Conservation (phyloP, 352 stramenopile species). For the Phytopythium chamaehyphon region DNA sequence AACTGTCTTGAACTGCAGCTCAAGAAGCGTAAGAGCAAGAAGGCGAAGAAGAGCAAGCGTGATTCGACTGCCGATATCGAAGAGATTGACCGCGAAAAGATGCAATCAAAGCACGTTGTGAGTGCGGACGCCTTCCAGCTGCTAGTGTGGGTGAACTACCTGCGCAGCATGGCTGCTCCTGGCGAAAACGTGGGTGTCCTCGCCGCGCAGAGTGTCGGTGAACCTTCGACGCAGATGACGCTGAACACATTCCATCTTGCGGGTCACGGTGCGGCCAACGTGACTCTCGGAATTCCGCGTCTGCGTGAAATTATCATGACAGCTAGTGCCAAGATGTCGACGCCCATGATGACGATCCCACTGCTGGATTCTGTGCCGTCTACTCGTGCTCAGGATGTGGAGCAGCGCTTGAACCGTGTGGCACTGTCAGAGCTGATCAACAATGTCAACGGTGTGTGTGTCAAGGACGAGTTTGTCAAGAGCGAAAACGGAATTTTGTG, state of each 20-base stretch:
- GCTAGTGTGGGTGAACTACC: conserved; percentile 98
- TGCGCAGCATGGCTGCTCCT: conserved; percentile 93
- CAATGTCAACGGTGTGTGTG: conserved; percentile 88
- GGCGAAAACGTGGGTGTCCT: conserved; percentile 98
- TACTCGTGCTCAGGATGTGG: conserved; percentile 64
- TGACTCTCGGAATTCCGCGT: conserved; percentile 99
- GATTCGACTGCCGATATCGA: conserved; percentile 13
- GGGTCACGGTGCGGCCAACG: conserved; percentile 98
- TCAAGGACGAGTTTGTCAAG: conserved; percentile 90
- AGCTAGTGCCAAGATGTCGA: conserved; percentile 95
- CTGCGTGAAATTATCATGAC: conserved; percentile 99
- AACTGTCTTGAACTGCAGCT: conserved; percentile 50
- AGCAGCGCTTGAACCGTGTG: conserved; percentile 91
- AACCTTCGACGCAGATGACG: conserved; percentile 99
- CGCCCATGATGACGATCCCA: conserved; percentile 98
- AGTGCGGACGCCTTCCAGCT: conserved; percentile 85
- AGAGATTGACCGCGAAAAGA: conserved; percentile 63
- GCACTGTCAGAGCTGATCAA: conserved; percentile 92
- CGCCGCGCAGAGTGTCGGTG: conserved; percentile 97
- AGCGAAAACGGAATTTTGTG: conserved; percentile 90
- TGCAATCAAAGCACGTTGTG: conserved; percentile 76
- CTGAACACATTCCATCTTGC: conserved; percentile 99
- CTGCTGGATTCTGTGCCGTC: conserved; percentile 58
- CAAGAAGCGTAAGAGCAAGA: conserved; percentile 67
- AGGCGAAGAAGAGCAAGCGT: conserved; percentile 66